These are phyloP conservation scores for Xylaria castorea DNA, from an alignment of 495 filamentous ascomycete genomes.

Conservation along the genomic window DNA sequence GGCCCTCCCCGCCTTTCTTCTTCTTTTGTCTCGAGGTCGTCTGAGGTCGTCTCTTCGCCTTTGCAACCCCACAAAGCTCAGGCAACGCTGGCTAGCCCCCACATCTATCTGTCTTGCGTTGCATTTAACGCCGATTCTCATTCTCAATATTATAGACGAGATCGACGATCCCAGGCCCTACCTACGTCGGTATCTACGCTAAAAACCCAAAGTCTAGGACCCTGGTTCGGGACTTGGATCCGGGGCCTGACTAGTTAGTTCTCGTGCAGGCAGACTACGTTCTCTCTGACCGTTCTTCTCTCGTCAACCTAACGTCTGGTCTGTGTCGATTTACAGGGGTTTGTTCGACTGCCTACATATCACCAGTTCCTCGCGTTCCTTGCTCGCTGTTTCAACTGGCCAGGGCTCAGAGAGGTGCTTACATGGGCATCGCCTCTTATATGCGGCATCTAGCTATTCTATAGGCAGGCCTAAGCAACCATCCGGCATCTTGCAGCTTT, in stretches of 20 bases:
- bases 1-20: constrained; percentile 5
- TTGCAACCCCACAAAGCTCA: constrained; percentile 11
- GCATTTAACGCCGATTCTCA: constrained; percentile 4
- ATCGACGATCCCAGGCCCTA: not conserved
- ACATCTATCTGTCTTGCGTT: not conserved
- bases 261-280: not conserved
- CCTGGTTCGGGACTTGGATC: not conserved
- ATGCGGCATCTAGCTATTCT: constrained; percentile 15
- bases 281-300: constrained; percentile 21
- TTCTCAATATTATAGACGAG: constrained; percentile 6
- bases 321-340: not conserved
- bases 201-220: not conserved
- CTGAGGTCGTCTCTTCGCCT: constrained; percentile 11
- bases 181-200: not conserved
- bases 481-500: constrained; percentile 25
- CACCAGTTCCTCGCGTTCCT: not conserved
- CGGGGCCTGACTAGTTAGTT: constrained; percentile 10
- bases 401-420: not conserved
- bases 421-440: constrained; percentile 1
- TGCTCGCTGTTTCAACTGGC: not conserved
- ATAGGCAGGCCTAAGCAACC: constrained; percentile 19
- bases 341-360: constrained; percentile 1
- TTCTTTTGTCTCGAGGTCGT: not conserved
- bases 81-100: not conserved
- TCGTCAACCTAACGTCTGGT: not conserved